Evolutionary conservation across 257 asterid species (phyloP), one percentile per base, ranked within the genome.

Genomic region (Ilex asprella): DNA sequence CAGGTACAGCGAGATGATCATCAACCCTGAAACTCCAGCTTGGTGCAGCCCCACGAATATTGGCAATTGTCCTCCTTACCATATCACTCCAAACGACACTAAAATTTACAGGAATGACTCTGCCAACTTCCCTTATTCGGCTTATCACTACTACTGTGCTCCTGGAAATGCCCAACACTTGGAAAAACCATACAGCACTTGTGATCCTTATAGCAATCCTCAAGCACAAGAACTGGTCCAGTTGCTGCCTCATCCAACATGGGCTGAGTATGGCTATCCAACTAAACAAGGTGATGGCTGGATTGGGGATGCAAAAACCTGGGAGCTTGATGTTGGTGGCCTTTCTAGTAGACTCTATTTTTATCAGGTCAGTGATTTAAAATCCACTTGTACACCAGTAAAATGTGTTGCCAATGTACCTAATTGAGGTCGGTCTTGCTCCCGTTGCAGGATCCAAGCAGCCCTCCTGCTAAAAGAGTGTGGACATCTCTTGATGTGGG

Each of bases 401-500:
- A 35, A 46, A 10, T 11, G 52, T 46, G 13, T 46, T 11, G 3
- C 10, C 15, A 14, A 14, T 7, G 52, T 46, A 11, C 30, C 16
- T 12, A n/a, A 11, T 29, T 11, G 51, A 31, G 7, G 11, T 21
- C 29, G 7, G 11, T 21, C 29, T 31, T 6, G 12, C 14, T 49
- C 39, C 21, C 52, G 12, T 68, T 62, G 64, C 79, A 78, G 88
- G 95, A 86, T 80, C 95, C 86, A 50, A 84, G 76, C 31, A 70
- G 78, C 60, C 21, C 63, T 21, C 89, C 89, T 21, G 95, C 91
- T 16, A 78, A 16, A 61, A 87, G 95, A 76, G 71, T 82, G 50
- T 87, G 95, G 95, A 79, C 87, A 11, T 87, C 95, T 29, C 65
- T 87, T 49, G 91, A 87, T 60, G 86, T 84, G 67, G 95, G 95